A percentile compares a stretch with the other conserved stretches of the same genome.
These are phyloP conservation scores for Yarrowia yakushimensis DNA, from an alignment of 805 yeast species.

Conservation along the genomic window DNA sequence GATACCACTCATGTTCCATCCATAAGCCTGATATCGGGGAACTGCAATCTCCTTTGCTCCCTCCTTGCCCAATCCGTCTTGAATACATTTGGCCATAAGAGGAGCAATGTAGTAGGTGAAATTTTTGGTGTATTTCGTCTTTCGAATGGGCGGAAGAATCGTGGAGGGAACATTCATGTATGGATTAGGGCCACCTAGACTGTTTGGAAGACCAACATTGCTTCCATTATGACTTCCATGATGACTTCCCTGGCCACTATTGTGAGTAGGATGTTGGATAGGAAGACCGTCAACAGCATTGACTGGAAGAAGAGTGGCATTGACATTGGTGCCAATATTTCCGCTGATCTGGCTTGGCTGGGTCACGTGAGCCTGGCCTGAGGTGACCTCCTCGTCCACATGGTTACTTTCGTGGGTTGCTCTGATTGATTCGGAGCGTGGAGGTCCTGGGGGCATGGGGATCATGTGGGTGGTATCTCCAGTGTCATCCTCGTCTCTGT, in stretches of 20 bases:
- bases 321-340: background rate
- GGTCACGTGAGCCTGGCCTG: background rate
- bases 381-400: background rate
- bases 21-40: slow-evolving; percentile 60
- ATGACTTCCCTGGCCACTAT: background rate
- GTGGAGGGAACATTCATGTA: slow-evolving; percentile 11
- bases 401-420: slow-evolving; percentile 2
- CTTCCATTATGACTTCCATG: background rate
- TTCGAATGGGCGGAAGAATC: slow-evolving; percentile 5
- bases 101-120: slow-evolving; percentile 24
- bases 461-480: background rate
- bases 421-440: background rate
- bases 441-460: slow-evolving; percentile 4
- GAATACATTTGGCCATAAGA: slow-evolving; percentile 19
- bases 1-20: slow-evolving; percentile 64
- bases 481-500: background rate
- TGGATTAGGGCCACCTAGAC: background rate
- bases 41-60: slow-evolving; percentile 35
- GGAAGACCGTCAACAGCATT: background rate
- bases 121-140: slow-evolving; percentile 14
- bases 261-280: background rate
- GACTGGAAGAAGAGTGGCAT: background rate
- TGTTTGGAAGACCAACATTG: background rate
- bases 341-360: background rate
- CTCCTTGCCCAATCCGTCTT: slow-evolving; percentile 19